These are phyloP conservation scores for Capsicum baccatum DNA, from an alignment of 257 asterid species.

Conservation along the genomic window DNA sequence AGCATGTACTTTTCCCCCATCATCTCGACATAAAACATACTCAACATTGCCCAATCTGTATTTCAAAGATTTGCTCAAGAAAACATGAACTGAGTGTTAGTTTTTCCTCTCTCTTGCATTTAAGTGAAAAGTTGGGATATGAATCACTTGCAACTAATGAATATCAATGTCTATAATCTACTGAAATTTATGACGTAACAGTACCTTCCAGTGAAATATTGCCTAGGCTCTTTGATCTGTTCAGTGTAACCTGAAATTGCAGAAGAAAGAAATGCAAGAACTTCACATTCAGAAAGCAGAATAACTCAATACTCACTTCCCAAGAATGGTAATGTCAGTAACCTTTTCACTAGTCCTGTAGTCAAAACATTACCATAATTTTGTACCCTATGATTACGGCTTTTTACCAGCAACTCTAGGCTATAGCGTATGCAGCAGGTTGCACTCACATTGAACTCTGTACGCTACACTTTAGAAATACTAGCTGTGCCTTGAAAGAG, in stretches of 20 bases:
- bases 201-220: conserved; percentile 89
- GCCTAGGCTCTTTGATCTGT: conserved; percentile 66
- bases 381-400: not conserved
- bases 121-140: not conserved
- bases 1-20: conserved; percentile 59
- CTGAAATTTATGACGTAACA: not conserved
- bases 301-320: not conserved
- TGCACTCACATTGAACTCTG: not conserved
- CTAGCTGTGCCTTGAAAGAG: not conserved
- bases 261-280: not conserved
- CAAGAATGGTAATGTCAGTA: not conserved
- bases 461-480: not conserved
- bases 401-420: not conserved
- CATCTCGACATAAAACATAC: conserved; percentile 80
- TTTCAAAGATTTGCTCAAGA: conserved; percentile 36
- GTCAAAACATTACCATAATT: not conserved
- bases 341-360: not conserved
- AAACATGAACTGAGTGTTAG: not conserved
- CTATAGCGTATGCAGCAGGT: not conserved
- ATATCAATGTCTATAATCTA: not conserved
- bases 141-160: not conserved
- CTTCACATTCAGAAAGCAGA: not conserved
- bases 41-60: conserved; percentile 82
- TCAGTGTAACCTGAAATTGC: conserved; percentile 58
- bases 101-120: not conserved